Percentiles rank a stretch among this genome's conserved stretches.
Conservation (phyloP, 139 green algal species). For the Chlamydomonas schloesseri region DNA sequence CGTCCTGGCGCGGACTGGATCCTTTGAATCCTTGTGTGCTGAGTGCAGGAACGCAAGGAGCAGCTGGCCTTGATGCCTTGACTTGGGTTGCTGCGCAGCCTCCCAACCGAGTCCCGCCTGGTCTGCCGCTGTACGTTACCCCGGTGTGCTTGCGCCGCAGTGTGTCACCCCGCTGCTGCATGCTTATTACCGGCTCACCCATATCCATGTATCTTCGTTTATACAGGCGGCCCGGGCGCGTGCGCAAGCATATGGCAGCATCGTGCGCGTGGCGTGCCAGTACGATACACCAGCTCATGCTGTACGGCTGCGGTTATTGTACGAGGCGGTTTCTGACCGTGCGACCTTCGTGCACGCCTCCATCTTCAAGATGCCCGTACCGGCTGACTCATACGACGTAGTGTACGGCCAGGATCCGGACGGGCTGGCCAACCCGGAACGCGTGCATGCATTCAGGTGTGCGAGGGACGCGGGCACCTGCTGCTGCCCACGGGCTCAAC, state of each 20-base stretch:
- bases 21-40: no score
- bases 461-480: neutral
- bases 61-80: no score
- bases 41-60: no score
- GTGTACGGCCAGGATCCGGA: conserved; percentile 32
- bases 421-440: conserved; percentile 19
- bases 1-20: neutral
- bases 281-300: neutral
- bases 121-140: no score
- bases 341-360: neutral
- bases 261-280: neutral
- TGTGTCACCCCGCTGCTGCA: no score
- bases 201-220: no score
- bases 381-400: conserved; percentile 13
- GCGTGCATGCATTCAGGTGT: conserved; percentile 4
- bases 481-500: no score
- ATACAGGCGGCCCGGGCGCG: neutral
- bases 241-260: neutral
- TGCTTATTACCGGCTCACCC: no score
- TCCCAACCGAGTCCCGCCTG: no score
- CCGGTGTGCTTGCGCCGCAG: no score
- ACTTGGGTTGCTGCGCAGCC: no score
- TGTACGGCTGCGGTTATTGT: conserved; percentile 9
- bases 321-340: neutral
- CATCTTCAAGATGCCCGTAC: conserved; percentile 3